phyloP scores from a whole-genome alignment of 208 protist species.

The Angomonas deanei region DNA sequence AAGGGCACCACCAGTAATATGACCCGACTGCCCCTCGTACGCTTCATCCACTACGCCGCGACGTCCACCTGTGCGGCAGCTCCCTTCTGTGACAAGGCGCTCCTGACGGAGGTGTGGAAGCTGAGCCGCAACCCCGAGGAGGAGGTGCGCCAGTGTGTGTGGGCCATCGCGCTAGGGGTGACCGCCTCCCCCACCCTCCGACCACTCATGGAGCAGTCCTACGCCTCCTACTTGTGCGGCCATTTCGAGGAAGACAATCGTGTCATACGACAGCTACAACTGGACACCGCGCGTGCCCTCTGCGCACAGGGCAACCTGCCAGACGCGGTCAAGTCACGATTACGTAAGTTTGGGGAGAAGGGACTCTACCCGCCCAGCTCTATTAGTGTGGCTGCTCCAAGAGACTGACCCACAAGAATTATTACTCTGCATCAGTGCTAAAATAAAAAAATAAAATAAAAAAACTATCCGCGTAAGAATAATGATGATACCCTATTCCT shows the following conservation, averaged over 20 bases:
- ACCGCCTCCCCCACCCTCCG: conserved; percentile 11
- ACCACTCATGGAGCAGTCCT: conserved; percentile 19
- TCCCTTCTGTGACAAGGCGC: conserved; percentile 12
- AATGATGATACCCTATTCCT: not conserved
- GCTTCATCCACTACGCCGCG: not conserved
- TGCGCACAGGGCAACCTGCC: conserved; percentile 17
- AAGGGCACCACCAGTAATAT: not conserved
- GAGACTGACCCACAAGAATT: not conserved
- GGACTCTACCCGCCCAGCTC: conserved; percentile 71
- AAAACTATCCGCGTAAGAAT: not conserved
- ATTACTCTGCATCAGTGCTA: not conserved
- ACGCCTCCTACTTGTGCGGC: conserved; percentile 59
- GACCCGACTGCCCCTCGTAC: not conserved
- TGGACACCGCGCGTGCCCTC: conserved; percentile 31
- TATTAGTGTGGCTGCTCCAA: conserved; percentile 26
- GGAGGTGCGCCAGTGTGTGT: conserved; percentile 26
- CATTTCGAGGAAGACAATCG: conserved; percentile 20
- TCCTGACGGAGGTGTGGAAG: conserved; percentile 30
- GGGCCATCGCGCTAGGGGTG: conserved; percentile 14
- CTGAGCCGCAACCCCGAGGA: conserved; percentile 19
- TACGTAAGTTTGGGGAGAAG: conserved; percentile 23
- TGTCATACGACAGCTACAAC: conserved; percentile 46
- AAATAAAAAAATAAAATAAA: not conserved
- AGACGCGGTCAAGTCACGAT: conserved; percentile 20
- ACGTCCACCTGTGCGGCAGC: conserved; percentile 14